Evolutionary conservation across 306 rosid species (phyloP), one percentile per base, ranked within the genome.

Genomic region (Inga leiocalycina): DNA sequence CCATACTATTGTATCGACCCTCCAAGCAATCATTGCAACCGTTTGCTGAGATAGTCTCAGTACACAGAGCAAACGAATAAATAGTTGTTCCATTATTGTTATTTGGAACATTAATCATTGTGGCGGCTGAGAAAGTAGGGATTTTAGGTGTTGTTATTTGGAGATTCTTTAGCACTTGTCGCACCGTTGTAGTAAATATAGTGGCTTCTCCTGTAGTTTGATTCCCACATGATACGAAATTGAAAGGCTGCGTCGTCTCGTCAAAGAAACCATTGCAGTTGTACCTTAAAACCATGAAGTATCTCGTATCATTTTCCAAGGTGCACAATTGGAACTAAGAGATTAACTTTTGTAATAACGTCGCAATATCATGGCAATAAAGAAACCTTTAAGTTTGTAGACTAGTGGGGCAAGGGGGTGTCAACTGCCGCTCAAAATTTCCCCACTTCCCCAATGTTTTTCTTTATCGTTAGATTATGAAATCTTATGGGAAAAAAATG

Each of bases 41-140:
- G 27, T 49, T 62, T 16, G 24, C 8, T 37, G 27, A 59, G 24
- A 66, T 54, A 10, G 88, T 85, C 30, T 83, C 87, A 17, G 44
- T 87, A 54, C 91, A 88, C 39, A 85, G 89, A 27, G 91, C 91
- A 64, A 88, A 51, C 3, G 82, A 85, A 45, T 83, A 88, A 8
- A 85, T 74, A 5, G 34, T 59, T 20, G 39, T 39, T 34, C 69
- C 78, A 62, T 62, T 27, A 27, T 61, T 24, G 34, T 32, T 32
- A 61, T 45, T 70, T 15, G 59, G 46, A 15, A 71, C 32, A 37
- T 80, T 51, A 27, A 51, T 82, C 73, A 17, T 81, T 2, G 45
- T 79, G 12, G 87, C 88, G 3, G 89, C 88, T 52, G 41, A 88
- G 77, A 85, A 88, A 9, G 87, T 85, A 1, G 69, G 65, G 1